Evolutionary conservation across 179 eudicot genomes (phyloP), one percentile per base, ranked within the genome.

Genomic region (Silene vulgaris): DNA sequence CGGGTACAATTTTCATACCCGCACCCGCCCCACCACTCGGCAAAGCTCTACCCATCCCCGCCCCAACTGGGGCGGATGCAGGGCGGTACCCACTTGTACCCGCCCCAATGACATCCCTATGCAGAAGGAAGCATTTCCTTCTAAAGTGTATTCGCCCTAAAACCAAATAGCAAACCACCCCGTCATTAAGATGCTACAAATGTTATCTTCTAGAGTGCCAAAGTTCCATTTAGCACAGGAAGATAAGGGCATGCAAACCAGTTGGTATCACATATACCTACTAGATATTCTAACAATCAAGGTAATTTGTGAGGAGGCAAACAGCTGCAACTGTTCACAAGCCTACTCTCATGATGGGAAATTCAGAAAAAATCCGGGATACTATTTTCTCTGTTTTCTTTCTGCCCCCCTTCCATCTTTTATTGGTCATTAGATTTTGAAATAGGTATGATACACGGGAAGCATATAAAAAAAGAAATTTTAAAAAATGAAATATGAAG

Each of bases 81-180:
- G n/a, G n/a, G n/a, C n/a, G n/a, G n/a, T n/a, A n/a, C n/a, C n/a
- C n/a, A n/a, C n/a, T n/a, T n/a, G n/a, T n/a, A n/a, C n/a, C n/a
- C n/a, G n/a, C n/a, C n/a, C n/a, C n/a, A n/a, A n/a, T n/a, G n/a
- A n/a, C n/a, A n/a, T n/a, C n/a, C n/a, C n/a, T 17, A 30, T 5
- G 19, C 20, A 32, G 56, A 72, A 56, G 60, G 32, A 71, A 50
- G 63, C 45, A 72, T 71, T 6, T 56, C 26, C 54, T 23, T 50
- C 13, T 0, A 14, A 52, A 71, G 74, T 71, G 74, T 13, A 52
- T 14, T 26, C n/a, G 23, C 48, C 60, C 19, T 56, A 70, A n/a
- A 69, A 70, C 16, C 56, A 37, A 50, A 7, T 40, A 64, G 14
- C 69, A 64, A 3, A 13, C 29, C n/a, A 14, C n/a, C n/a, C 57